Base-by-base conservation (phyloP, 164 flowering plant genomes). In the Stephania cephalantha region DNA sequence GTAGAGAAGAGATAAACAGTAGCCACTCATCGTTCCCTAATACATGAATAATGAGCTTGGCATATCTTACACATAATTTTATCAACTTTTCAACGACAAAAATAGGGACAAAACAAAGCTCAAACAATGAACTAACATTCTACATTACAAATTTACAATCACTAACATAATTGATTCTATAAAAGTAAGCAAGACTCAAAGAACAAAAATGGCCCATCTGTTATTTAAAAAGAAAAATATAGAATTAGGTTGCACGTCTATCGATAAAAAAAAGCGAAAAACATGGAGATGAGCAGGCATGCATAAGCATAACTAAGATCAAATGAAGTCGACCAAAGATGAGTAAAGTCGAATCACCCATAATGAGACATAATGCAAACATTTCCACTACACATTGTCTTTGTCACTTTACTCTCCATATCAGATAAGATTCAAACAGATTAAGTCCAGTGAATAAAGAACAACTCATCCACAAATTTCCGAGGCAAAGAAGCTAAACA, bases 341-440 rank as follows among this genome's bases (percentile, higher is more conserved):
- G 64, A 13, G 63, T 66, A 13, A 74, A 74, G 42, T 12, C 46
- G 11, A 17, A 30, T 72, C 67, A 72, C 4, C 61, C 18, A 13
- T 4, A 55, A 61, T 12, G 63, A 64, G 18, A 74, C 63, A 67
- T 46, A 66, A n/a, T 18, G 30, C 6, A 18, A 74, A 48, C 7
- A 74, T 6, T 15, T 46, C 61, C 75, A 50, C 73, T 71, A 50
- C 15, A 64, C 29, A 66, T 67, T 48, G 42, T 73, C 68, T 35
- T 5, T 1, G 4, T 45, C 7, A 48, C 29, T 50, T 50, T 71
- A 22, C 42, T 25, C 17, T 50, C 42, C 44, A 9, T 71, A 22
- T 50, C 63, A 71, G 64, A 15, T 20, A 74, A 20, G 72, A 46
- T 58, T 61, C 74, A 30, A 71, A 72, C 4, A 17, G 29, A 46